Conservation (phyloP, 139 green algal genomes). For the Chlorella sp. region DNA sequence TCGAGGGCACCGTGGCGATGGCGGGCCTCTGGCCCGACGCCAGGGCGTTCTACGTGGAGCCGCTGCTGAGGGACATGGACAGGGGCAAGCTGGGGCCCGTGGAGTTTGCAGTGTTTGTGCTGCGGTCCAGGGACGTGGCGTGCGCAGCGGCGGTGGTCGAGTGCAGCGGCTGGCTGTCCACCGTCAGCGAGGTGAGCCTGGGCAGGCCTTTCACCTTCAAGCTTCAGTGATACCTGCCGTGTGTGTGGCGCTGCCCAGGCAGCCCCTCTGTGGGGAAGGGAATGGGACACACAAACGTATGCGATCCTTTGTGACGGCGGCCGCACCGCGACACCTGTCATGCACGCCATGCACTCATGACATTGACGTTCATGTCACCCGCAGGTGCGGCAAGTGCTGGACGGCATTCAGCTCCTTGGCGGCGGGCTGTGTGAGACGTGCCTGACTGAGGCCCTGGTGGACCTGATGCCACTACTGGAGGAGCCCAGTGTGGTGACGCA, state of each 20-base stretch:
- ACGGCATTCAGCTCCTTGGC: constrained; percentile 11
- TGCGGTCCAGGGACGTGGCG: neutral
- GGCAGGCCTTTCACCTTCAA: no score
- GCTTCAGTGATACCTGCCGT: no score
- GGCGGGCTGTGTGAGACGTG: constrained; percentile 17
- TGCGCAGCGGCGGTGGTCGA: neutral
- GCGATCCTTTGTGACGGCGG: no score
- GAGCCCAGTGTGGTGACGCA: no score
- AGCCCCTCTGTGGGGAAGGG: no score
- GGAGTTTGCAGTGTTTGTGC: constrained; percentile 14
- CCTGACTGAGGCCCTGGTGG: constrained; percentile 10
- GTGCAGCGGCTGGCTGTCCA: neutral
- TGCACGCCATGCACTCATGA: no score
- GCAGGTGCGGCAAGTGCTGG: constrained; percentile 10
- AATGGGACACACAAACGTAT: no score
- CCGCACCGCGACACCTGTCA: no score
- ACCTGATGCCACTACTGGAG: constrained; percentile 11
- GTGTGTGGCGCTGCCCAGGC: no score
- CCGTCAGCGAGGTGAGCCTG: constrained; percentile 5
- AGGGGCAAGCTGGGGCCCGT: constrained; percentile 2
- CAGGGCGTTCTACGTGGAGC: constrained; percentile 13
- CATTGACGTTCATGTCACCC: no score
- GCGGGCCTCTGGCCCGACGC: constrained; percentile 7
- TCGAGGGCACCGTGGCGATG: constrained; percentile 17
- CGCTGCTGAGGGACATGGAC: constrained; percentile 15